Base-by-base conservation (phyloP, 2,329 filamentous ascomycete genomes). In the Aspergillus texensis region DNA sequence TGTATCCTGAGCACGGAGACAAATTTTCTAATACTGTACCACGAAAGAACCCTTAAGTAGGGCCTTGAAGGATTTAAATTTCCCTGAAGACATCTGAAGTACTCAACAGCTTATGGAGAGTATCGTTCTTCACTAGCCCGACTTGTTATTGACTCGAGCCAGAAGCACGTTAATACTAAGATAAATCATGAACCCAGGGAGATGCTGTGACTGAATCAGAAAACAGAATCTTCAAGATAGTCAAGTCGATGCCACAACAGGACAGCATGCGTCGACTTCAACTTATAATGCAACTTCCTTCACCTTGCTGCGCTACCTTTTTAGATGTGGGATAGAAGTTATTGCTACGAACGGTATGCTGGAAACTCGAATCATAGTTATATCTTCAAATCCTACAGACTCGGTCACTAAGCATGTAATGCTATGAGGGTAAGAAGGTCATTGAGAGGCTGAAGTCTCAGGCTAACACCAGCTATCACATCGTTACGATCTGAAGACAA, bases 401-500 rank as follows among this genome's bases (percentile, higher is more conserved):
- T 62, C 60, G 2, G 46, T 39, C 12, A 56, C 14, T 5, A 39
- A 21, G 32, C 56, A 55, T 24, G 48, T 55, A 21, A 55, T 8
- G n/a, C 53, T 19, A 46, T 24, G 3, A 56, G 52, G 6, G 62
- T 21, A 24, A 62, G n/a, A 26, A 60, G 32, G 3, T 5, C 26
- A 2, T 43, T 45, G 16, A 60, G 30, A 8, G 26, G 26, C 26
- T 5, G 1, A 39, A 1, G 14, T 39, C 5, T 16, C 34, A 6
- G 34, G 12, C 2, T 39, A 5, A 32, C 52, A 8, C 26, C 43
- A 9, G 58, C 39, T 24, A 62, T 28, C 14, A 54, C 54, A 1
- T 48, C 41, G 1, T 57, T 62, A 46, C 43, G 45, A n/a, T 65
- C 57, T 1, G 46, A 54, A 46, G 62, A 56, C 14, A 58, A 45